These are phyloP conservation scores for Komagataella kurtzmanii DNA, from an alignment of 805 yeast species.

Conservation along the genomic window DNA sequence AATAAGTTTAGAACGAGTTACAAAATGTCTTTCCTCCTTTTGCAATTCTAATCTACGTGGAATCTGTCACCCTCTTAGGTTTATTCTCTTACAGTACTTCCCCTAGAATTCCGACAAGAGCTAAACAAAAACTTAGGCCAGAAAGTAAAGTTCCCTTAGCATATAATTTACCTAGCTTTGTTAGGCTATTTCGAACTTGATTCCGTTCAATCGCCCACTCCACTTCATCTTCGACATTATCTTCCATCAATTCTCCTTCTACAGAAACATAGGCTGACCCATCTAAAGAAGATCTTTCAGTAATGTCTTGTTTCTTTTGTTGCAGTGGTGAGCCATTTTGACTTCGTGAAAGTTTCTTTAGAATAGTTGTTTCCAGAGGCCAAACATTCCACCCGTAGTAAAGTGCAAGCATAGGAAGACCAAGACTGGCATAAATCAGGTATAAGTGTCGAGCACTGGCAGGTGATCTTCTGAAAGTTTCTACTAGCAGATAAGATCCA, in stretches of 20 bases:
- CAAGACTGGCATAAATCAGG: conserved; percentile 48
- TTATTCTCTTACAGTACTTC: conserved; percentile 15
- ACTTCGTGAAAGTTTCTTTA: conserved; percentile 4
- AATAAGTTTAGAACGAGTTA: too few relatives aligned
- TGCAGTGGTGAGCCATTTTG: not conserved
- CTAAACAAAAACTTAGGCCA: conserved; percentile 31
- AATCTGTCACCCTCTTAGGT: not conserved
- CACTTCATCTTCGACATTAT: conserved; percentile 15
- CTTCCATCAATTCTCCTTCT: conserved; percentile 18
- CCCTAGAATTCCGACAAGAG: conserved; percentile 45
- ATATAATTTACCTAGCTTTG: conserved; percentile 22
- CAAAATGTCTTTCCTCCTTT: not conserved
- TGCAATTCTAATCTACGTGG: not conserved
- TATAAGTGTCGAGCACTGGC: conserved; percentile 55
- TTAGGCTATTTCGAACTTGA: conserved; percentile 18
- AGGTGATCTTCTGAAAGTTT: conserved; percentile 47
- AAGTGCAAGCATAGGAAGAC: conserved; percentile 28
- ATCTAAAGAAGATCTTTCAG: conserved; percentile 27
- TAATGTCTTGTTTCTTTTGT: conserved; percentile 9
- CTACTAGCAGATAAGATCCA: conserved; percentile 34
- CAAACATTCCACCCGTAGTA: conserved; percentile 13
- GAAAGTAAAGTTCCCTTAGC: conserved; percentile 25
- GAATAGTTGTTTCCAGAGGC: conserved; percentile 13
- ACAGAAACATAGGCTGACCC: conserved; percentile 30
- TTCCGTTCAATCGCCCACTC: conserved; percentile 26